Conservation (phyloP, 129 eudicot species). For the Sambucus nigra region DNA sequence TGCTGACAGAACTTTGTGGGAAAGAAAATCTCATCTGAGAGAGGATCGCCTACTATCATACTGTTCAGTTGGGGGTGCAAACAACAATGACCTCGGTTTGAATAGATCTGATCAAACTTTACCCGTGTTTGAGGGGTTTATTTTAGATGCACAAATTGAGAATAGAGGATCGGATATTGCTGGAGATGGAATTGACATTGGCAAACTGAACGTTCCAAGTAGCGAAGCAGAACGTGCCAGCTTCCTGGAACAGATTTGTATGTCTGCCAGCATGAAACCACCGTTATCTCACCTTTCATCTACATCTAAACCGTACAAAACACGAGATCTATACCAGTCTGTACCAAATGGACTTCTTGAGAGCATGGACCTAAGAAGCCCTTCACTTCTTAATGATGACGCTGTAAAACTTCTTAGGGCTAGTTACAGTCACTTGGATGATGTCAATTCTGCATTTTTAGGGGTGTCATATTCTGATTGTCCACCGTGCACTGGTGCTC, state of each 20-base stretch:
- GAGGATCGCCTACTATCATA: slow-evolving; percentile 11
- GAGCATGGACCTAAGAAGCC: slow-evolving; percentile 21
- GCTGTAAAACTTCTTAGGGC: slow-evolving; percentile 18
- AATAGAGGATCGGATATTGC: slow-evolving; percentile 23
- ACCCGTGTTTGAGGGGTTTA: slow-evolving; percentile 70
- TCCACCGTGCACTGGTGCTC: slow-evolving; percentile 37
- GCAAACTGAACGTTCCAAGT: slow-evolving; percentile 30
- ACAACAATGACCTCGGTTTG: slow-evolving; percentile 20
- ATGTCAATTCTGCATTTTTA: slow-evolving; percentile 21
- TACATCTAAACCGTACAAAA: slow-evolving; percentile 18
- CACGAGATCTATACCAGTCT: slow-evolving; percentile 28
- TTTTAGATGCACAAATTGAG: slow-evolving; percentile 29
- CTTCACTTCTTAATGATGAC: slow-evolving; percentile 21
- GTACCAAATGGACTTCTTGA: slow-evolving; percentile 51
- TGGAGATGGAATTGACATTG: slow-evolving; percentile 27
- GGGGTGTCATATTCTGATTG: slow-evolving; percentile 33
- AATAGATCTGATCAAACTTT: slow-evolving; percentile 33
- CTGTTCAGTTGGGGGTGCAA: slow-evolving; percentile 16
- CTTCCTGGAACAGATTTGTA: slow-evolving; percentile 51
- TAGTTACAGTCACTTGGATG: slow-evolving; percentile 17
- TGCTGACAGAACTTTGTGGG: slow-evolving; percentile 20
- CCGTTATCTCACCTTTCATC: slow-evolving; percentile 50
- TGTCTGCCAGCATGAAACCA: slow-evolving; percentile 47
- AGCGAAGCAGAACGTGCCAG: slow-evolving; percentile 43
- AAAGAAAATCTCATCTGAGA: slow-evolving; percentile 19